Evolutionary conservation across 2,329 filamentous ascomycete species (phyloP), one percentile per base, ranked within the genome.

Genomic region (Penicillium oxalicum): DNA sequence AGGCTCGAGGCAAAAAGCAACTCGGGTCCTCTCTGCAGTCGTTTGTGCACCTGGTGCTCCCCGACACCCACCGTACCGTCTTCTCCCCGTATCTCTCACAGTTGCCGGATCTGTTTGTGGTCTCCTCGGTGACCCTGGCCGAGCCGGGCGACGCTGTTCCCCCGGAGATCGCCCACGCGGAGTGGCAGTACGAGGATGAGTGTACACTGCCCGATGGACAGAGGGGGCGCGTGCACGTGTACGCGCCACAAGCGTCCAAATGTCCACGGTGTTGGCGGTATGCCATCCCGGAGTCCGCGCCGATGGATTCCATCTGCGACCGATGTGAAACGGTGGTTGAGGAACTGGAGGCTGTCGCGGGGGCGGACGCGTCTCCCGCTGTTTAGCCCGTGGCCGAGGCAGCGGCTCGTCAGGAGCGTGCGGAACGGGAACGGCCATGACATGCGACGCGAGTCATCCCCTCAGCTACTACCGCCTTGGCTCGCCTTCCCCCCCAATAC

Each of bases 201-300:
- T 70, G 76, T 40, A 65, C 71, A 37, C 54, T 72, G 0, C 58
- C 59, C 0, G 59, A 57, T 47, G 68, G 64, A 12, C 50, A 54
- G 5, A 61, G 59, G 45, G 70, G 68, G 2, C 63, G 48, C 2
- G 69, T 67, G 4, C 62, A 69, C 61, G 66, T 74, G 18, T 73
- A 74, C 54, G 65, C 77, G 8, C 77, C 83, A 0, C 66, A 66
- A 11, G 68, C 72, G 9, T 70, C 76, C 40, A 98, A 97, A 68
- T 98, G 93, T 66, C 77, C 81, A 0, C 77, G 93, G 44, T 98
- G 93, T 71, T 98, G 93, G 93, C 81, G 86, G 53, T 95, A 88
- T 67, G 77, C 86, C 25, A 83, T 86, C n/a, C 74, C 78, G 18
- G 58, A 66, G 39, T 38, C 57, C 4, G 45, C 55, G 44, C 54